Evolutionary conservation across 1,284 basidiomycete genomes (phyloP).

Genomic region (Irpex lacteus): DNA sequence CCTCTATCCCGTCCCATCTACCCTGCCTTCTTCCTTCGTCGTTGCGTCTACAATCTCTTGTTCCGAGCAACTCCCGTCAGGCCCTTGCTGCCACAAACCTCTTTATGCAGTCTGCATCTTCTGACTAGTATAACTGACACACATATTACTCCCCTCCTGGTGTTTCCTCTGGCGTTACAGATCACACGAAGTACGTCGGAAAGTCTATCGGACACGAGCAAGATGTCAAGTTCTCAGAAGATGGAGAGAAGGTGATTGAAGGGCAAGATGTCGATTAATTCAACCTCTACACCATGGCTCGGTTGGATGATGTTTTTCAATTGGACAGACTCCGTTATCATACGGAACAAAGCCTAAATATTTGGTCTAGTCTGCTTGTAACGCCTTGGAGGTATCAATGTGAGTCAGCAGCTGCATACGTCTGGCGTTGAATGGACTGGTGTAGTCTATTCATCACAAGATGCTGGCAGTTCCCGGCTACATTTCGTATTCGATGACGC

Average conservation of each 20-base stretch:
- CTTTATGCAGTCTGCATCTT: neutral
- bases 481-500: too few species aligned
- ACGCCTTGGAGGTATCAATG: neutral
- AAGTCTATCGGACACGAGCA: constrained; percentile 66
- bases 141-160: neutral
- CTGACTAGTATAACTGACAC: neutral
- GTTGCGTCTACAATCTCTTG: neutral
- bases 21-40: neutral
- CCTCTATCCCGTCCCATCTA: neutral
- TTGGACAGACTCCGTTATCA: too few species aligned
- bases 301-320: neutral
- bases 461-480: too few species aligned
- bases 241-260: constrained; percentile 71
- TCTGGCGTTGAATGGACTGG: too few species aligned
- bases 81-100: too few species aligned
- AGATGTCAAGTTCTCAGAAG: constrained; percentile 79
- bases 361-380: neutral
- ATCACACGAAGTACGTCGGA: constrained; percentile 88
- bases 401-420: too few species aligned
- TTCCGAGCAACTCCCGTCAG: neutral
- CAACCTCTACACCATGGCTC: neutral
- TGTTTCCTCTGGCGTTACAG: constrained; percentile 32
- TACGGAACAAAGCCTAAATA: neutral
- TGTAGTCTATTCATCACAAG: too few species aligned
- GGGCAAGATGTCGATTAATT: constrained; percentile 50